Evolutionary conservation across 202 grass and related monocot species (phyloP).

Genomic region (Digitaria exilis): DNA sequence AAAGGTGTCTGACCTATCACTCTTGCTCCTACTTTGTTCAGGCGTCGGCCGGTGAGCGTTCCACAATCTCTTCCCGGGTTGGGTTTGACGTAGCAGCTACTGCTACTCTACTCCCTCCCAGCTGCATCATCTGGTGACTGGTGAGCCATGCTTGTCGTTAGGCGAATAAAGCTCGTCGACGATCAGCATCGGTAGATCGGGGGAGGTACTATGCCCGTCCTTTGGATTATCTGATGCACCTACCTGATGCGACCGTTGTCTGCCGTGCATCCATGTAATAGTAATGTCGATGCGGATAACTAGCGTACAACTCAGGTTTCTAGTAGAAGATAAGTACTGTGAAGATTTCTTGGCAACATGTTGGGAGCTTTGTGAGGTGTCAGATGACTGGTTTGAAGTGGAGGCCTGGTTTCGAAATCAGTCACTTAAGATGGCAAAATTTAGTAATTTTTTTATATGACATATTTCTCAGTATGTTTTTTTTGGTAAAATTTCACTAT

Average conservation of each 20-base stretch:
- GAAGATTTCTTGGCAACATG: no score
- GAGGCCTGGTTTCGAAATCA: no score
- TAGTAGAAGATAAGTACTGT: not conserved
- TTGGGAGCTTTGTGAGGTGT: no score
- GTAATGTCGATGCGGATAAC: not conserved
- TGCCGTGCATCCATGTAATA: not conserved
- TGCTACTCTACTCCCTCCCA: not conserved
- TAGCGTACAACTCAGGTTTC: not conserved
- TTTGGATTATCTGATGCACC: constrained; percentile 15
- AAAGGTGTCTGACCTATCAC: not conserved
- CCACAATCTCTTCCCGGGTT: not conserved
- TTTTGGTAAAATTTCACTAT: no score
- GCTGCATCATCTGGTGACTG: not conserved
- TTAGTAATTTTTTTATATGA: no score
- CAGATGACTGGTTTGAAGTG: no score
- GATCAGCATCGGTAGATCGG: not conserved
- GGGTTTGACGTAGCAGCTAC: constrained; percentile 41
- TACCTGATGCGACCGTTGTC: constrained; percentile 4
- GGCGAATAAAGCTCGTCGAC: constrained; percentile 28
- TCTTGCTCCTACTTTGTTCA: not conserved
- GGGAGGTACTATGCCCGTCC: not conserved
- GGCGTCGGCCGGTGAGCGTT: constrained; percentile 11
- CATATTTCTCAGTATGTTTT: no score
- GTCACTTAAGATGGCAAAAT: no score
- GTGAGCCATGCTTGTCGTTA: constrained; percentile 39